A percentile compares a stretch with the other conserved stretches of the same genome.
Conservation (phyloP, 2,329 filamentous ascomycete species). For the Paramyrothecium sp. region DNA sequence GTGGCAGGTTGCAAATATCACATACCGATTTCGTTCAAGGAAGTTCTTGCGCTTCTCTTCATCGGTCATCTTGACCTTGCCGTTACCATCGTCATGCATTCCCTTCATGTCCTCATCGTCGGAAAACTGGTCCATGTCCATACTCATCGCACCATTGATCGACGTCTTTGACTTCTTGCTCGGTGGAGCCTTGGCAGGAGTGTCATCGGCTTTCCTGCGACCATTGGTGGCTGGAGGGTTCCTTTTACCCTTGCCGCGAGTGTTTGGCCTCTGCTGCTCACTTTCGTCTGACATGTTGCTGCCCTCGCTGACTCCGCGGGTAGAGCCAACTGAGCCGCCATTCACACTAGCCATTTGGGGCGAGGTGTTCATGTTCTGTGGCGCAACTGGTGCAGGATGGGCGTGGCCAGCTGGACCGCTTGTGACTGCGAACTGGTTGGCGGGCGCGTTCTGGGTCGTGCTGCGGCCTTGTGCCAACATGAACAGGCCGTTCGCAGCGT, state of each 20-base stretch:
- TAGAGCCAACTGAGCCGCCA: conserved; percentile 41
- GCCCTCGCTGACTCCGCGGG: conserved; percentile 63
- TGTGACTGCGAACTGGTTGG: conserved; percentile 45
- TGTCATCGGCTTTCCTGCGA: conserved; percentile 75
- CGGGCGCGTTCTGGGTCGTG: conserved; percentile 44
- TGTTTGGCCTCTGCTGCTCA: conserved; percentile 63
- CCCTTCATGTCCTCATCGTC: conserved; percentile 49
- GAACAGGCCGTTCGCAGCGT: conserved; percentile 91
- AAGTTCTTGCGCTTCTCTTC: conserved; percentile 99
- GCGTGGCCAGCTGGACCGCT: conserved; percentile 48
- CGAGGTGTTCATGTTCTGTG: conserved; percentile 39
- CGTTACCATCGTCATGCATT: conserved; percentile 55
- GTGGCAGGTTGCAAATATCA: conserved; percentile 9
- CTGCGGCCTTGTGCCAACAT: conserved; percentile 75
- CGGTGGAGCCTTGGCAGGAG: conserved; percentile 58
- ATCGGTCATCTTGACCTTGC: conserved; percentile 85
- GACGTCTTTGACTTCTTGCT: conserved; percentile 68
- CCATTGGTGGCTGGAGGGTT: conserved; percentile 57
- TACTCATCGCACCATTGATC: conserved; percentile 2
- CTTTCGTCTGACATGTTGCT: conserved; percentile 73
- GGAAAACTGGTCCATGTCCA: conserved; percentile 35
- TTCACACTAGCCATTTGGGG: conserved; percentile 52
- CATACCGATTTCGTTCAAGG: conserved; percentile 89
- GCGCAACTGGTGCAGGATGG: conserved; percentile 39
- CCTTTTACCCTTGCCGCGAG: conserved; percentile 70